A percentile compares a stretch with the other conserved stretches of the same genome.
Conservation (phyloP, 2,329 filamentous ascomycete genomes). For the Cladorrhinum sp. region DNA sequence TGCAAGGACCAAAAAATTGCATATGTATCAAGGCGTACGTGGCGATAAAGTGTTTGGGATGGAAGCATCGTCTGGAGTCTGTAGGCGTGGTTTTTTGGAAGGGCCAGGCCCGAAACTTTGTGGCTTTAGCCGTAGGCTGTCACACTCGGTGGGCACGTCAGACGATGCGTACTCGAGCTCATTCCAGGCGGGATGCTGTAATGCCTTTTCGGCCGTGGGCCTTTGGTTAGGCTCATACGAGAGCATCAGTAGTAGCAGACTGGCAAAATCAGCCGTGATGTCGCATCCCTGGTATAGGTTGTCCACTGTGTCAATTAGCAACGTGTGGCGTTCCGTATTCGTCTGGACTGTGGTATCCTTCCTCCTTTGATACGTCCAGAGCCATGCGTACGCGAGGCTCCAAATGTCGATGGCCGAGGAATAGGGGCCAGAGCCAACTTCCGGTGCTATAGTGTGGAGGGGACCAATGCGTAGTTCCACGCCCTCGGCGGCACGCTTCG, state of each 20-base stretch:
- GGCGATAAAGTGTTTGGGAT: slow-evolving; percentile 2
- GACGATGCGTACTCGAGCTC: not conserved
- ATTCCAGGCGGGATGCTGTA: slow-evolving; percentile 8
- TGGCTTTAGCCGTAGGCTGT: not conserved
- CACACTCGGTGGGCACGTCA: not conserved
- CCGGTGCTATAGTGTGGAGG: slow-evolving; percentile 12
- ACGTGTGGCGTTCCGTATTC: slow-evolving; percentile 1
- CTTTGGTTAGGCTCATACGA: not conserved
- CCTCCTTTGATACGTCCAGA: slow-evolving; percentile 11
- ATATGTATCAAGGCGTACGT: not conserved
- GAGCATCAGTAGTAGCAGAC: slow-evolving; percentile 9
- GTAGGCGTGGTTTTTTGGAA: slow-evolving; percentile 4
- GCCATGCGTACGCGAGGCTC: slow-evolving; percentile 16
- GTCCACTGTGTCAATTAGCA: not conserved
- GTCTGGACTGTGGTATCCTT: not conserved
- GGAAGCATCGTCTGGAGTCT: slow-evolving; percentile 5
- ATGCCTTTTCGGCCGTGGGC: slow-evolving; percentile 5
- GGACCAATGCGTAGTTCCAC: slow-evolving; percentile 12
- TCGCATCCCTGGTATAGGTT: not conserved
- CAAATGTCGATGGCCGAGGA: slow-evolving; percentile 5
- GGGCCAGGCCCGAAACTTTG: slow-evolving; percentile 1
- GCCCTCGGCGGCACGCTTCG: not conserved
- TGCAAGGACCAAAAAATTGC: too few relatives aligned
- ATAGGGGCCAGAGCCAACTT: slow-evolving; percentile 10
- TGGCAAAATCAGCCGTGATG: not conserved